Evolutionary conservation across 371 early-diverging fungal genomes (phyloP), one percentile per base, ranked within the genome.

Genomic region (Saksenaea vasiformis): DNA sequence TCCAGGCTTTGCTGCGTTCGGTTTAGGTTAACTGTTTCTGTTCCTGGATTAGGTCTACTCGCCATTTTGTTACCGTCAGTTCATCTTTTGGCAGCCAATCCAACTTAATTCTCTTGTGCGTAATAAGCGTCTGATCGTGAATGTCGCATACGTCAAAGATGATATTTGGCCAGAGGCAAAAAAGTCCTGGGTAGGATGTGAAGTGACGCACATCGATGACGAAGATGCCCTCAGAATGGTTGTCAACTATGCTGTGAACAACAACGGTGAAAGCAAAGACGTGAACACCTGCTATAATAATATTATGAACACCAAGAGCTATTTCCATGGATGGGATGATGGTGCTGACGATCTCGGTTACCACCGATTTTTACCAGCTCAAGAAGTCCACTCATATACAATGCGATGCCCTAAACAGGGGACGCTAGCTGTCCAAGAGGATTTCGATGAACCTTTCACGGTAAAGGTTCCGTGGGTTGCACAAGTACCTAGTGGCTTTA

Each of bases 291-390:
- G 82, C 54, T 77, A 72, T 68, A 82, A 82, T 56, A 74, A 82
- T 36, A 82, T 82, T 61, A 77, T 82, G 79, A 82, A 82, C 60
- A 82, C 79, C 55, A 78, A 78, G 59, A 79, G 77, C 27, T 82
- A 82, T 35, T 82, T 82, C 68, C 82, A 82, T 34, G 82, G 82
- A 10, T 82, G 82, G 82, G 82, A 82, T 37, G 82, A 82, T 55
- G 82, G 82, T 69, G 82, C 82, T 24, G 82, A 82, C 68, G 82
- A 82, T 71, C 69, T 82, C 26, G 82, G 82, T 4, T 82, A 82
- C 31, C 82, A 82, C 66, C 82, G 82, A 55, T 82, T 82, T 76
- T 68, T 82, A 37, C 82, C 82, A 17, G 82, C 75, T 27, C 79
- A 82, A 58, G 82, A 82, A 56, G 72, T 64, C 3, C 82, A 82